Percentiles rank a stretch among this genome's conserved stretches.
Evolutionary conservation across 2,329 filamentous ascomycete species (phyloP).

Genomic region (Fusarium haematococcum): DNA sequence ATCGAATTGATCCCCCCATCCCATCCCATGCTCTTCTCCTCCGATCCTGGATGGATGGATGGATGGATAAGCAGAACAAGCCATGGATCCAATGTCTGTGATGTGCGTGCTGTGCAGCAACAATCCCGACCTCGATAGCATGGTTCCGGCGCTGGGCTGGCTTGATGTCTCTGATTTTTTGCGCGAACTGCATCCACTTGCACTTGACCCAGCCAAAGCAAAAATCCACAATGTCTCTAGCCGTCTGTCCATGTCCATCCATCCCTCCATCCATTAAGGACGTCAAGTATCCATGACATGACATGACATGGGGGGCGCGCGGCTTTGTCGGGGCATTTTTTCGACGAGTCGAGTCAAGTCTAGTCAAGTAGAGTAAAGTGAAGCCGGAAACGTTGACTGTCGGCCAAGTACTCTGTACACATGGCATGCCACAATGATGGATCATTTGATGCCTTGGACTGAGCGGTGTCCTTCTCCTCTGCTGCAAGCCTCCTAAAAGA

Average conservation of each 20-base stretch:
- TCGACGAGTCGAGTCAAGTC: neutral
- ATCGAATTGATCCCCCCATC: conserved; percentile 31
- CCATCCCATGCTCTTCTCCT: neutral
- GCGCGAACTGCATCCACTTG: conserved; percentile 40
- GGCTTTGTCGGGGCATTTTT: conserved; percentile 8
- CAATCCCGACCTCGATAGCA: neutral
- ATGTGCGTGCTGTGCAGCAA: conserved; percentile 34
- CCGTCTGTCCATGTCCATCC: neutral
- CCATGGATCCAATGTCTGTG: conserved; percentile 18
- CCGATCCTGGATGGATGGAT: neutral
- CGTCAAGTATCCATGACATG: conserved; percentile 5
- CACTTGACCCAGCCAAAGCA: neutral
- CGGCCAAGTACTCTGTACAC: conserved; percentile 13
- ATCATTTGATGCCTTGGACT: neutral
- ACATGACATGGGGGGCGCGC: neutral
- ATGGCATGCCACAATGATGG: conserved; percentile 2
- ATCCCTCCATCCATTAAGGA: conserved; percentile 2
- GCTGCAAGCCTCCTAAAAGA: conserved; percentile 26
- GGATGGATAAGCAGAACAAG: conserved; percentile 15
- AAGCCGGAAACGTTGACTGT: conserved; percentile 28
- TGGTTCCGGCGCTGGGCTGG: conserved; percentile 20
- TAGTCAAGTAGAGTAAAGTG: neutral
- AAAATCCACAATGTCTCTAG: conserved; percentile 9
- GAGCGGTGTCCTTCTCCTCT: neutral
- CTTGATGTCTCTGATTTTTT: conserved; percentile 7